Base-by-base conservation (phyloP, 2,329 filamentous ascomycete species). In the Penicillium sumatraense region DNA sequence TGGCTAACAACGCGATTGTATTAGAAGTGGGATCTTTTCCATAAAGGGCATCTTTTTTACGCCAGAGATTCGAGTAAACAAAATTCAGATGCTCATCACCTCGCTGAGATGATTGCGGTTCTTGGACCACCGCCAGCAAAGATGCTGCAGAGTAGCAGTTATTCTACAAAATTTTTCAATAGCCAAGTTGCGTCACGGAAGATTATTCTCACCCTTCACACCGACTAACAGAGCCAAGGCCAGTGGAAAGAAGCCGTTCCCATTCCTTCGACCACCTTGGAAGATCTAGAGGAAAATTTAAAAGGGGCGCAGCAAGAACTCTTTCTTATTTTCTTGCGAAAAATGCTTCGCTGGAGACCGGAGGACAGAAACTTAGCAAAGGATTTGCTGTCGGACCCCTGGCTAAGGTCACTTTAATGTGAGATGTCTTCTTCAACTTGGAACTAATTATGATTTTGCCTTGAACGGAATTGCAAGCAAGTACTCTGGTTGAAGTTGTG, bases 81-180 rank as follows among this genome's bases (percentile, higher is more conserved):
- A 11, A 20, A 35, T 14, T 60, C 51, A 33, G 51, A 60, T 9
- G 41, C 23, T 16, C 63, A 68, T 27, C 69, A 74, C 26, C 62
- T 75, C 44, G 70, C 68, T 1, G 64, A 69, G 44, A 74, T 77
- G 67, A 68, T 78, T 4, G 71, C 75, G 2, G 52, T 77, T 7
- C 62, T 79, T 53, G 74, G 74, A 0, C 68, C 64, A 1, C 76
- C 75, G 2, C 71, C 72, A 2, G 60, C 55, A 44, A 62, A 67
- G 2, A 72, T 78, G 36, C 46, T 78, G 36, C 41, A 67, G 45
- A 62, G 70, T 2, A 75, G 72, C 38, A 60, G 65, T 3, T 63
- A 57, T 38, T 53, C 54, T n/a, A 54, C 6, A 1, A 24, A 59
- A 9, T 63, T 57, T 29, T 66, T 65, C 35, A 59, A 64, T 54